These are phyloP conservation scores for Penicillium goetzii DNA, from an alignment of 495 filamentous ascomycete species.

Conservation along the genomic window DNA sequence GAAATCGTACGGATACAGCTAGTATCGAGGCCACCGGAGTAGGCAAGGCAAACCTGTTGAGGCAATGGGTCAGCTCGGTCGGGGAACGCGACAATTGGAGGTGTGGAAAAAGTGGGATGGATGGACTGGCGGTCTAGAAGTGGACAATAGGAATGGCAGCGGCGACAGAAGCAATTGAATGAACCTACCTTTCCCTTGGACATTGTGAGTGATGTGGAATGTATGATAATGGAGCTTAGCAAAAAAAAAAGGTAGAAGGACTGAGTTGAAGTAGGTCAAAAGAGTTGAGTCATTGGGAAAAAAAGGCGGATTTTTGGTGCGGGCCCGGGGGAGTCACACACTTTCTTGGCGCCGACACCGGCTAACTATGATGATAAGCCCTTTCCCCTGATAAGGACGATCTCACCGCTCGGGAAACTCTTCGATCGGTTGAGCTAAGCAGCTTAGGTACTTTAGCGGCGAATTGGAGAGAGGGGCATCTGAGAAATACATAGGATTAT, in stretches of 20 bases:
- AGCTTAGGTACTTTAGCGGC: not conserved
- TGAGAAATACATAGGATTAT: not conserved
- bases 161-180: conserved; percentile 11
- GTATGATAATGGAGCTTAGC: conserved; percentile 7
- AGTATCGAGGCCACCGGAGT: conserved; percentile 66
- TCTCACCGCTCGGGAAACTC: conserved; percentile 9
- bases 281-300: conserved; percentile 40
- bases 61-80: conserved; percentile 24
- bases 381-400: conserved; percentile 22
- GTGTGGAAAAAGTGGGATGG: conserved; percentile 16
- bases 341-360: conserved; percentile 36
- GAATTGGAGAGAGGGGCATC: not conserved
- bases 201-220: conserved; percentile 29
- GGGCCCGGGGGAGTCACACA: conserved; percentile 31
- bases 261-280: conserved; percentile 22
- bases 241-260: conserved; percentile 14
- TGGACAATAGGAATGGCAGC: conserved; percentile 2
- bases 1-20: conserved; percentile 56
- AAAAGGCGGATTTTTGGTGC: conserved; percentile 38
- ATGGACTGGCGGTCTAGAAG: conserved; percentile 30
- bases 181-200: conserved; percentile 35
- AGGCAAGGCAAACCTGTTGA: conserved; percentile 43
- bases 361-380: conserved; percentile 10
- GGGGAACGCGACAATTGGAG: conserved; percentile 12
- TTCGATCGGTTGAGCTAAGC: not conserved